These are phyloP conservation scores for Leccinum fallax DNA, from an alignment of 1,284 basidiomycete species.

Conservation along the genomic window DNA sequence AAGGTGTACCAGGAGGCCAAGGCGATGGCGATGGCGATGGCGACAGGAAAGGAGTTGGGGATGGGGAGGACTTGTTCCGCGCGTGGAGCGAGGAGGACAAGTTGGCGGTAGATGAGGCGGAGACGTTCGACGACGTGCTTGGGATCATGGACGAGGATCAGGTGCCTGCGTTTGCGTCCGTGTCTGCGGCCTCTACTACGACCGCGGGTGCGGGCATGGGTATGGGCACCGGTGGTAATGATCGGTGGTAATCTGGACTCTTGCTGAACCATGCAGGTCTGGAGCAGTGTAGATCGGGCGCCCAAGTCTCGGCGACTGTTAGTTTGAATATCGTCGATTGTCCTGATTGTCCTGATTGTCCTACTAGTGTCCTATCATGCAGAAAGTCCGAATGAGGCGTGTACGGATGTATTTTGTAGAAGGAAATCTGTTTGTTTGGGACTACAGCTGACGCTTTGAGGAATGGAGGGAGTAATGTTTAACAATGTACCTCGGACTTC, in stretches of 20 bases:
- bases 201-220: not conserved
- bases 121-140: conserved; percentile 64
- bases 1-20: conserved; percentile 1
- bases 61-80: conserved; percentile 43
- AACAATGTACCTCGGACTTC: not conserved
- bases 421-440: not conserved
- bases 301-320: not conserved
- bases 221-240: not conserved
- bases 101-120: conserved; percentile 62
- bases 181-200: not conserved
- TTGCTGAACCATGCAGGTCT: not conserved
- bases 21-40: conserved; percentile 32
- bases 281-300: not conserved
- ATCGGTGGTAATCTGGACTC: conserved; percentile 12
- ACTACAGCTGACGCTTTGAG: not conserved
- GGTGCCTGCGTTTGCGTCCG: conserved; percentile 15
- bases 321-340: not conserved
- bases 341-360: not conserved
- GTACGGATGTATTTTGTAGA: not conserved
- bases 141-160: conserved; percentile 68
- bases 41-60: conserved; percentile 12
- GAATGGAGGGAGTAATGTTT: not conserved
- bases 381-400: not conserved
- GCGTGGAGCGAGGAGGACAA: conserved; percentile 52
- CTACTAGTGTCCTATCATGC: not conserved